Percentiles rank a stretch among this genome's conserved stretches.
phyloP scores from a whole-genome alignment of 2,329 filamentous ascomycete genomes.

The Eutypella sp. region DNA sequence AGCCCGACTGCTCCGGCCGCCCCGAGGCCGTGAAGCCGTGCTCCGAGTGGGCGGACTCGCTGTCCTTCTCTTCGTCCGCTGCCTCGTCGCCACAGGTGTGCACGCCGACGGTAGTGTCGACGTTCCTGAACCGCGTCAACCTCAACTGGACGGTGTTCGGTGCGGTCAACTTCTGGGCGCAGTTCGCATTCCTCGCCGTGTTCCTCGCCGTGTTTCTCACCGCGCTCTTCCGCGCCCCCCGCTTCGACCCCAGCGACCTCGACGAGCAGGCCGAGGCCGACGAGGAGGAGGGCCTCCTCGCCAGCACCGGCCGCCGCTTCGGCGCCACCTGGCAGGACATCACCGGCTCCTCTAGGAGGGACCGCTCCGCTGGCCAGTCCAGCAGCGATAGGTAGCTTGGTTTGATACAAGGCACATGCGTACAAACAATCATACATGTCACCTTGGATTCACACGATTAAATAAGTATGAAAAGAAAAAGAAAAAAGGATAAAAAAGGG shows the following conservation, averaged over 20 bases:
- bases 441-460: too few species aligned
- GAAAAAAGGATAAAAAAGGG: too few species aligned
- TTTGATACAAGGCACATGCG: too few species aligned
- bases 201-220: constrained; percentile 79
- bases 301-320: constrained; percentile 75
- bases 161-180: constrained; percentile 89
- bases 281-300: constrained; percentile 88
- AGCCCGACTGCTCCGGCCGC: constrained; percentile 70
- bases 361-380: too few species aligned
- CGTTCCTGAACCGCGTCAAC: constrained; percentile 86
- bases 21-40: constrained; percentile 73
- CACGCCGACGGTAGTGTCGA: constrained; percentile 86
- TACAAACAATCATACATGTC: too few species aligned
- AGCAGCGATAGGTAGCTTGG: too few species aligned
- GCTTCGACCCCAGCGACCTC: constrained; percentile 67
- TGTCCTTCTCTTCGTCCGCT: too few species aligned
- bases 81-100: constrained; percentile 77
- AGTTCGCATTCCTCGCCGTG: constrained; percentile 82
- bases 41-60: constrained; percentile 67
- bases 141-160: constrained; percentile 96
- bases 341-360: too few species aligned
- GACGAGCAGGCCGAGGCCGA: constrained; percentile 88
- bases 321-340: constrained; percentile 88
- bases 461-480: too few species aligned
- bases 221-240: constrained; percentile 74